A percentile compares a stretch with the other conserved stretches of the same genome.
Conservation (phyloP, 176 grass and related monocot species). For the Aegilops umbellulata region DNA sequence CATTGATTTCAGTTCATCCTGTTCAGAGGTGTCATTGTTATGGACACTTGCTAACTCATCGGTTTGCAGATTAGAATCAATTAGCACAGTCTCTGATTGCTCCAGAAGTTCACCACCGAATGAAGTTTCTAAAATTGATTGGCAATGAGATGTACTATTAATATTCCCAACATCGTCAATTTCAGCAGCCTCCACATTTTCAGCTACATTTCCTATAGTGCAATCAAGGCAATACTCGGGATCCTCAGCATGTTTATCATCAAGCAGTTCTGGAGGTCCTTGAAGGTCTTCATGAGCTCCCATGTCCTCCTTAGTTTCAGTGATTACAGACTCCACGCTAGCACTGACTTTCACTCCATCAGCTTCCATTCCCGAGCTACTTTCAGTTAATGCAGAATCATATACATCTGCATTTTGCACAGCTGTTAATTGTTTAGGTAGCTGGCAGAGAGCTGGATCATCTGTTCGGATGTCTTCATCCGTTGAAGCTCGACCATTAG, state of each 20-base stretch:
- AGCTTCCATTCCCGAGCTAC: conserved; percentile 19
- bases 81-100: conserved; percentile 21
- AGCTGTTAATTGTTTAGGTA: conserved; percentile 12
- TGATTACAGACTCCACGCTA: conserved; percentile 6
- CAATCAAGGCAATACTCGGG: conserved; percentile 9
- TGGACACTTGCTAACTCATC: conserved; percentile 15
- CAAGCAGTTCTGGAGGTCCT: conserved; percentile 8
- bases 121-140: conserved; percentile 41
- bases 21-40: conserved; percentile 26
- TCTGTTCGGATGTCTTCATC: conserved; percentile 13
- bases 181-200: conserved; percentile 7
- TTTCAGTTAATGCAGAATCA: conserved; percentile 15
- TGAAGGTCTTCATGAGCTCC: conserved; percentile 18
- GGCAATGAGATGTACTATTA: conserved; percentile 19
- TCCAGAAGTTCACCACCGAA: conserved; percentile 21
- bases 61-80: conserved; percentile 24
- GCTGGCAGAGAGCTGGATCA: conserved; percentile 22
- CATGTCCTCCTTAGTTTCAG: conserved; percentile 23
- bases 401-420: conserved; percentile 11
- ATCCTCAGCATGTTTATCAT: conserved; percentile 18
- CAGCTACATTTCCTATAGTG: conserved; percentile 17
- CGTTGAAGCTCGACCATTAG: not conserved
- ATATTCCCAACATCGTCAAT: conserved; percentile 10
- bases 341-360: not conserved
- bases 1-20: conserved; percentile 27